These are phyloP conservation scores for Circinella minor DNA, from an alignment of 371 early-diverging fungal species.

Conservation along the genomic window DNA sequence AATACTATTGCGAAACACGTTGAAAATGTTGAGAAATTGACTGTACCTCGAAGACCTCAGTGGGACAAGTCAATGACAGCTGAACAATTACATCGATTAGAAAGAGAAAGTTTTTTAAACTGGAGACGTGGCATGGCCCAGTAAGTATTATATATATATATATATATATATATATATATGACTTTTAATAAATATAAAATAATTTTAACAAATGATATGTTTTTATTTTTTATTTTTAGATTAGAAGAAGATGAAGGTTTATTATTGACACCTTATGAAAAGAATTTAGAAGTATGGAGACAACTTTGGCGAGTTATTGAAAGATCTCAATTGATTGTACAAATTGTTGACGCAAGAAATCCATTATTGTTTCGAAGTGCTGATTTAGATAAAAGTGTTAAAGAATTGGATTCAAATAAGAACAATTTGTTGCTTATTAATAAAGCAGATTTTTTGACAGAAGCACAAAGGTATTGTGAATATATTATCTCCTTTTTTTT, in stretches of 20 bases:
- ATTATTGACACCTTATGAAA: conserved; percentile 97
- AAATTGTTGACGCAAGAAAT: conserved; percentile 99
- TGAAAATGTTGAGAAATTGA: conserved; percentile 71
- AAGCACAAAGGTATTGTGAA: conserved; percentile 38
- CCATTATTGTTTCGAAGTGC: conserved; percentile 93
- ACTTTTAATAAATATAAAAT: neutral
- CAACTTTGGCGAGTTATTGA: conserved; percentile 99
- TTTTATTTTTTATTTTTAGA: conserved; percentile 23
- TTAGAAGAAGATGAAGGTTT: conserved; percentile 91
- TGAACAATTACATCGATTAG: conserved; percentile 79
- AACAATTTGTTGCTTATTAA: conserved; percentile 91
- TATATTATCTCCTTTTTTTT: neutral
- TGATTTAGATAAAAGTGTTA: conserved; percentile 93
- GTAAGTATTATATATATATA: conserved; percentile 29
- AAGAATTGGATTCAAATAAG: conserved; percentile 86
- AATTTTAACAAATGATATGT: neutral
- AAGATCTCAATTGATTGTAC: conserved; percentile 94
- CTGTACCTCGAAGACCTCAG: conserved; percentile 87
- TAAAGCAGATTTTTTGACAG: conserved; percentile 97
- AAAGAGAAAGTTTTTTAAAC: conserved; percentile 86
- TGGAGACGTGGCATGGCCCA: conserved; percentile 92
- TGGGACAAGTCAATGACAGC: conserved; percentile 91
- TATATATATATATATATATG: no score
- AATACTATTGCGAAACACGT: conserved; percentile 77
- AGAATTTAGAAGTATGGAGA: conserved; percentile 99